phyloP scores from a whole-genome alignment of 2,329 filamentous ascomycete genomes.

The Niveomyces coronatus region DNA sequence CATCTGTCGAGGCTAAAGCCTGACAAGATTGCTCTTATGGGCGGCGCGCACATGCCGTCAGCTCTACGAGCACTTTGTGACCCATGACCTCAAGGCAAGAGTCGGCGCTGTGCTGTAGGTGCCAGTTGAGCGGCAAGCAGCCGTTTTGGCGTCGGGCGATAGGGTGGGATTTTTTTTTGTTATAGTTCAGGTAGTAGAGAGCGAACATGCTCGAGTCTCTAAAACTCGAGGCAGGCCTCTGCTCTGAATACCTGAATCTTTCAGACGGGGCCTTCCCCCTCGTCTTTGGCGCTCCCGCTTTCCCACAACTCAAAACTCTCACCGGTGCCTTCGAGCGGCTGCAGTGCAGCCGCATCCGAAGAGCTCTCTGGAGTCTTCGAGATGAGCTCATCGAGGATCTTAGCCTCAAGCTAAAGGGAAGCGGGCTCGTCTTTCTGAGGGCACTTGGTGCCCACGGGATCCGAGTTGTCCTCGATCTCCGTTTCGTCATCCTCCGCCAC shows the following conservation, averaged over 20 bases:
- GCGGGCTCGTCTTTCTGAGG: constrained; percentile 12
- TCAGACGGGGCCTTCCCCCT: constrained; percentile 25
- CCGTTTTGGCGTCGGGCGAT: too few species aligned
- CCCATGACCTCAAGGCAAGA: constrained; percentile 4
- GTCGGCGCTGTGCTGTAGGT: neutral
- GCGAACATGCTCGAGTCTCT: constrained; percentile 1
- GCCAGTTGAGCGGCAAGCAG: constrained; percentile 3
- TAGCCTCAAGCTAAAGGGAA: constrained; percentile 10
- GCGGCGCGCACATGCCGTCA: too few species aligned
- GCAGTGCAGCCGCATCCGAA: constrained; percentile 36
- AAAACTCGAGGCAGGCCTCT: neutral
- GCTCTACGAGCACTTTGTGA: neutral
- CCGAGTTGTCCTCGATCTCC: constrained; percentile 17
- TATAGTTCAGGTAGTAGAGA: too few species aligned
- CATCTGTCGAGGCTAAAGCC: neutral
- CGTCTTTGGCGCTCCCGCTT: constrained; percentile 54
- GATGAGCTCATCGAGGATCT: constrained; percentile 28
- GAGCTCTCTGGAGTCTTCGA: constrained; percentile 25
- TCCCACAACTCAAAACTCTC: constrained; percentile 62
- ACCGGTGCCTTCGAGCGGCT: constrained; percentile 47
- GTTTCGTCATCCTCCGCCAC: constrained; percentile 51
- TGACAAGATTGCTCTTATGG: too few species aligned
- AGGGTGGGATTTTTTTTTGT: too few species aligned
- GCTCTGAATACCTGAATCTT: neutral
- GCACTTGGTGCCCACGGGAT: constrained; percentile 12